phyloP scores from a whole-genome alignment of 2,329 filamentous ascomycete species.

The Onygena corvina region DNA sequence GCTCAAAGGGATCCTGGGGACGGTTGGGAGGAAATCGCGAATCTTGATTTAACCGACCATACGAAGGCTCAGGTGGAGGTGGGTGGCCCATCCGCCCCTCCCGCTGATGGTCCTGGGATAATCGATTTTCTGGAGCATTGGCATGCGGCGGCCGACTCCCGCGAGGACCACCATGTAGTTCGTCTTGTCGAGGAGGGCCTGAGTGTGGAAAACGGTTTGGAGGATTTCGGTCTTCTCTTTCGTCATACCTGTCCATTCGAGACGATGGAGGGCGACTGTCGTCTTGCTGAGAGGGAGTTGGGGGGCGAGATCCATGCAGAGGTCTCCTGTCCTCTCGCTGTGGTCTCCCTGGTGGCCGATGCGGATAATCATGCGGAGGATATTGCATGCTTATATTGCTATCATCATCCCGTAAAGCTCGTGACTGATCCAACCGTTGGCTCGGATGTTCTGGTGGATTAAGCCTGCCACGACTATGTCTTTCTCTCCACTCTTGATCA shows the following conservation, averaged over 20 bases:
- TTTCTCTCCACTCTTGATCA: conserved; percentile 30
- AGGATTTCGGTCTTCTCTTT: conserved; percentile 29
- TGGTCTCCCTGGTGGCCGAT: conserved; percentile 11
- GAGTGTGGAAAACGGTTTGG: conserved; percentile 19
- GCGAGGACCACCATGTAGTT: conserved; percentile 44
- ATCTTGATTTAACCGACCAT: conserved; percentile 38
- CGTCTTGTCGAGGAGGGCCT: conserved; percentile 28
- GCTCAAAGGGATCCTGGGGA: conserved; percentile 33
- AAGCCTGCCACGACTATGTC: conserved; percentile 24
- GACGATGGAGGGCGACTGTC: conserved; percentile 15
- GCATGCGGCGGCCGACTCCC: conserved; percentile 16
- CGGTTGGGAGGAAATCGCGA: conserved; percentile 24
- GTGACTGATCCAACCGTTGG: conserved; percentile 12
- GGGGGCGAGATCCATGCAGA: conserved; percentile 16
- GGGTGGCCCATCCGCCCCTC: conserved; percentile 28
- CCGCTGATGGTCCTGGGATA: conserved; percentile 22
- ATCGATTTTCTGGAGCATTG: conserved; percentile 25
- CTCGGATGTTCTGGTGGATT: conserved; percentile 22
- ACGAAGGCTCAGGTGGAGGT: conserved; percentile 31
- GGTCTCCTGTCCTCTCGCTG: conserved; percentile 15
- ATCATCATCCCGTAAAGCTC: conserved; percentile 11
- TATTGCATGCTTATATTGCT: conserved; percentile 8
- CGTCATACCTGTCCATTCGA: conserved; percentile 20
- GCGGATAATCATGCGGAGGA: conserved; percentile 7
- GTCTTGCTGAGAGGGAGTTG: conserved; percentile 13